A percentile compares a stretch with the other conserved stretches of the same genome.
Conservation (phyloP, 2,329 filamentous ascomycete genomes). For the Lecanosticta acicola region DNA sequence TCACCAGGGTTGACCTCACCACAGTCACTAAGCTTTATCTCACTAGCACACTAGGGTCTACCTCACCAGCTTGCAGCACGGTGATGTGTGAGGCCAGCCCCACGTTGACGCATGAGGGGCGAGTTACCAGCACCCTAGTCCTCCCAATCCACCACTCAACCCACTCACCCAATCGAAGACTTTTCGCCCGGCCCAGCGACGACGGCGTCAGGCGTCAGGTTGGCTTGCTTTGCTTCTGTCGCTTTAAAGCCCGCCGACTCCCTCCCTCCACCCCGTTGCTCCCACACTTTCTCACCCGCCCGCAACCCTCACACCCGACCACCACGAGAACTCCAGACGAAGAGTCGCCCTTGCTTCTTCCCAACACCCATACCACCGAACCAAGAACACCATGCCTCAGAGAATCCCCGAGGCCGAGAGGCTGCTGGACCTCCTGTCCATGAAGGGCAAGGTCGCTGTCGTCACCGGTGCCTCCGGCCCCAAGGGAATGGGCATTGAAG, state of each 20-base stretch:
- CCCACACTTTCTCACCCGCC: neutral
- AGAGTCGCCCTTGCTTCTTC: neutral
- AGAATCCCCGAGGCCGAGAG: slow-evolving; percentile 52
- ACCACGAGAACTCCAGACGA: neutral
- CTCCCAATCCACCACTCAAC: neutral
- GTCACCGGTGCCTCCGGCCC: slow-evolving; percentile 54
- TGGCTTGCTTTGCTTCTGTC: neutral
- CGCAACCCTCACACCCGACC: neutral
- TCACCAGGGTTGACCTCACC: too few relatives aligned
- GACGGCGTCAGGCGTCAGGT: too few relatives aligned
- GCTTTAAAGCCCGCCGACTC: neutral
- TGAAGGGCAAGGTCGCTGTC: slow-evolving; percentile 51
- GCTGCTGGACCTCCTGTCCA: slow-evolving; percentile 52
- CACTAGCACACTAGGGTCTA: too few relatives aligned
- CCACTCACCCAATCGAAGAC: too few relatives aligned
- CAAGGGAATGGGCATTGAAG: slow-evolving; percentile 63
- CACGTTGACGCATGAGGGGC: neutral
- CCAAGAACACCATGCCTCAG: slow-evolving; percentile 45
- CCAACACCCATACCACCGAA: slow-evolving; percentile 5
- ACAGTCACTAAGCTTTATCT: too few relatives aligned
- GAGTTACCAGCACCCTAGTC: neutral
- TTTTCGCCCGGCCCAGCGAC: too few relatives aligned
- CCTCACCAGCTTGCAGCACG: neutral
- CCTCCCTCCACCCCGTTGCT: neutral
- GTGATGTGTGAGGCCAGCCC: too few relatives aligned